Conservation (phyloP, 306 rosid genomes). For the Lagenaria siceraria region DNA sequence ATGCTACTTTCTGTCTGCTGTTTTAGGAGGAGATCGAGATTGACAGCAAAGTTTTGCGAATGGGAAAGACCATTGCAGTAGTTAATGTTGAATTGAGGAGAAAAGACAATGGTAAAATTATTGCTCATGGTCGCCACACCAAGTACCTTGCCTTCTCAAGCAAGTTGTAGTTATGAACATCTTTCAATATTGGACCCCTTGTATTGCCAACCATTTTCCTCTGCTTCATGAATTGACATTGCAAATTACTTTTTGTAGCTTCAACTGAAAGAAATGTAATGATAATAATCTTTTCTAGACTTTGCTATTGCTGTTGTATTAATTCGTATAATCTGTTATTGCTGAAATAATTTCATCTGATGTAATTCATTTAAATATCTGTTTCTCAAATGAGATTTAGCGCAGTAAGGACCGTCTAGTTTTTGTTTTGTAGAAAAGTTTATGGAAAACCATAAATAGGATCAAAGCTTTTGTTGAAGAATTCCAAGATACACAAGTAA, state of each 20-base stretch:
- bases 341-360: not conserved
- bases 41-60: constrained; percentile 42
- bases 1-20: not conserved
- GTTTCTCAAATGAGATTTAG: not conserved
- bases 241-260: not conserved
- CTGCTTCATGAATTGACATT: not conserved
- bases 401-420: not conserved
- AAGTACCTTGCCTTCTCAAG: constrained; percentile 44
- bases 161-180: constrained; percentile 28
- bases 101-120: constrained; percentile 51
- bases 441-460: not conserved
- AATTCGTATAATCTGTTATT: not conserved
- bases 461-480: not conserved
- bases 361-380: not conserved
- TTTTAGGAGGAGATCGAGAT: constrained; percentile 68
- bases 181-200: not conserved
- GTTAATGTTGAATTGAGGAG: constrained; percentile 59
- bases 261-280: not conserved
- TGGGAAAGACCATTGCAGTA: constrained; percentile 54
- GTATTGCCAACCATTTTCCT: not conserved
- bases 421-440: not conserved
- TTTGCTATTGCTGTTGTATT: not conserved
- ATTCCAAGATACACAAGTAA: not conserved
- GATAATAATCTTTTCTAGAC: not conserved
- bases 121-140: constrained; percentile 80